These are phyloP conservation scores for Hymenoscyphus fraxineus DNA, from an alignment of 2,329 filamentous ascomycete species.

Conservation along the genomic window DNA sequence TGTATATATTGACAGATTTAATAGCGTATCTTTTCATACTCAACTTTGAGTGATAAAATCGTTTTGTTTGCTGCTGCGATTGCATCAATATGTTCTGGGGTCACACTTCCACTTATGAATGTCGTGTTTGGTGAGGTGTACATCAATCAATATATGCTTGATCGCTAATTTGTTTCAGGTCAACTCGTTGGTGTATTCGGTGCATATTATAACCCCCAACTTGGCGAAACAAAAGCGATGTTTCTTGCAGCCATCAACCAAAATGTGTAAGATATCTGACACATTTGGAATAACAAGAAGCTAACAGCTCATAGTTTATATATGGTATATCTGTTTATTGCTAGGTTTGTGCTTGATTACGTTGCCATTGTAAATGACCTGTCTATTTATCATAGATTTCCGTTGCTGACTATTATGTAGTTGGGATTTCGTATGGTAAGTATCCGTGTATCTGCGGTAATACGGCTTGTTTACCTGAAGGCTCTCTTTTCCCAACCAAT, in stretches of 20 bases:
- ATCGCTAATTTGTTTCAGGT: constrained; percentile 17
- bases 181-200: constrained; percentile 40
- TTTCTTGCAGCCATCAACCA: constrained; percentile 50
- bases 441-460: constrained; percentile 55
- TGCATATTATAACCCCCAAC: constrained; percentile 46
- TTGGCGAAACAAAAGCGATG: constrained; percentile 40
- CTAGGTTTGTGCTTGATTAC: constrained; percentile 51
- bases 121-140: constrained; percentile 48
- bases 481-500: constrained; percentile 61
- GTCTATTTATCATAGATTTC: not conserved
- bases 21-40: constrained; percentile 27
- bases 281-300: not conserved
- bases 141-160: not conserved
- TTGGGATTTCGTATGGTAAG: constrained; percentile 55
- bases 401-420: constrained; percentile 12
- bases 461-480: constrained; percentile 61
- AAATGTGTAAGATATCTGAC: constrained; percentile 27
- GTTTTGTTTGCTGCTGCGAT: constrained; percentile 37
- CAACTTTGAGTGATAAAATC: constrained; percentile 16
- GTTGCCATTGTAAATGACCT: constrained; percentile 47
- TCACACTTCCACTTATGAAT: constrained; percentile 56
- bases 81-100: constrained; percentile 49
- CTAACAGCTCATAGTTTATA: constrained; percentile 40
- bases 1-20: constrained; percentile 1
- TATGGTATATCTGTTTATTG: constrained; percentile 56